phyloP scores from a whole-genome alignment of 345 rosid genomes.

The Firmiana major region DNA sequence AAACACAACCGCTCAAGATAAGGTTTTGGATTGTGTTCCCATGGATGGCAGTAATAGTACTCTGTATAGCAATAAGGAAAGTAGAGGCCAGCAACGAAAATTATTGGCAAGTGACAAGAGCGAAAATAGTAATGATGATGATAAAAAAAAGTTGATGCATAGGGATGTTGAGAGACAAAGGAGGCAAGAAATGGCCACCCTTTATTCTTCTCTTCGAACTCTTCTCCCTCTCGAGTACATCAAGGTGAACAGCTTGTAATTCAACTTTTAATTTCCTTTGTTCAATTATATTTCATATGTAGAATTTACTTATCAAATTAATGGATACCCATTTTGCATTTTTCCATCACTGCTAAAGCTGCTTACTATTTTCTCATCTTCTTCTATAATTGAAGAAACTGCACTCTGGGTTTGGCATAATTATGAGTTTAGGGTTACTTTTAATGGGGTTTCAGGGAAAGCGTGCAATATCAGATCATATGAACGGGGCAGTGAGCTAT shows the following conservation, averaged over 20 bases:
- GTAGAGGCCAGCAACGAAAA: background rate
- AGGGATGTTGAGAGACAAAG: constrained; percentile 68
- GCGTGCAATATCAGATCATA: constrained; percentile 40
- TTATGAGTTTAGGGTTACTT: constrained; percentile 11
- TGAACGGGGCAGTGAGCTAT: constrained; percentile 34
- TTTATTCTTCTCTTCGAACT: constrained; percentile 54
- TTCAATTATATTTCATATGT: background rate
- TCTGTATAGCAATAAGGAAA: constrained; percentile 1
- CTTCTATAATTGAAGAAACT: background rate
- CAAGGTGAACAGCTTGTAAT: constrained; percentile 36
- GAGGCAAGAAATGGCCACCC: constrained; percentile 75
- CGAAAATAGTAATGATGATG: constrained; percentile 6
- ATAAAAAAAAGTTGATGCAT: constrained; percentile 57
- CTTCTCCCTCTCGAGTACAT: constrained; percentile 67
- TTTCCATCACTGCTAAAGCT: background rate
- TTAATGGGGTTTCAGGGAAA: constrained; percentile 33
- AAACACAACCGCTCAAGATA: background rate
- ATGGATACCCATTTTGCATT: background rate
- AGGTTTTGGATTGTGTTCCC: background rate
- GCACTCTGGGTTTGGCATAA: constrained; percentile 3
- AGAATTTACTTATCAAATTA: background rate
- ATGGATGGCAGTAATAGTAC: background rate
- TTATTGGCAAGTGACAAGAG: background rate
- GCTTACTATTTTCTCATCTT: background rate
- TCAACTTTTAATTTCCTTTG: background rate